These are phyloP conservation scores for Heterobasidion parviporum DNA, from an alignment of 1,284 basidiomycete genomes.

Conservation along the genomic window DNA sequence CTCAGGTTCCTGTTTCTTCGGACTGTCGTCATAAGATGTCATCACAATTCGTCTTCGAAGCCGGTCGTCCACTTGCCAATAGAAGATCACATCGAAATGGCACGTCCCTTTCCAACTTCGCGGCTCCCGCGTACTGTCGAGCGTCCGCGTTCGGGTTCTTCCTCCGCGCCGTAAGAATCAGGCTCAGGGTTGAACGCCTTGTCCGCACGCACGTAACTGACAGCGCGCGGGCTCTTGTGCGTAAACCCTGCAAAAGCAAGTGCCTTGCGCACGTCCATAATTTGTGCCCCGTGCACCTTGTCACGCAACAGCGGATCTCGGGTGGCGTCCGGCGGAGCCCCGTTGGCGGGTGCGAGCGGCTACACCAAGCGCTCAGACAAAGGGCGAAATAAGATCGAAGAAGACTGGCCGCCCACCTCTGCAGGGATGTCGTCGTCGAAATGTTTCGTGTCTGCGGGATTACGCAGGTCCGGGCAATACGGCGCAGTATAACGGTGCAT, in stretches of 20 bases:
- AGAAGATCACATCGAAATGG: conserved; percentile 58
- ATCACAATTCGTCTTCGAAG: conserved; percentile 1
- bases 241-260: conserved; percentile 87
- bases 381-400: not conserved
- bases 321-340: conserved; percentile 74
- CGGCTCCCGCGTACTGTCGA: conserved; percentile 48
- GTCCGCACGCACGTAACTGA: conserved; percentile 68
- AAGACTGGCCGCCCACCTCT: conserved; percentile 51
- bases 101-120: conserved; percentile 57
- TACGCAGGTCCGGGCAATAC: conserved; percentile 76
- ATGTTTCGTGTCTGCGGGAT: conserved; percentile 81
- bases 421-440: conserved; percentile 91
- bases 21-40: not conserved
- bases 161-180: conserved; percentile 38
- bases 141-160: conserved; percentile 49
- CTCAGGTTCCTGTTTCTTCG: not conserved
- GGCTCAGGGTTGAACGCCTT: conserved; percentile 55
- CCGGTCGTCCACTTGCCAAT: not conserved
- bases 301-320: conserved; percentile 84
- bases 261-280: conserved; percentile 86
- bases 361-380: conserved; percentile 21
- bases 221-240: conserved; percentile 73
- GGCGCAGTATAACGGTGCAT: conserved; percentile 78
- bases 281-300: conserved; percentile 75
- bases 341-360: conserved; percentile 86